These are phyloP conservation scores for Saccharomycopsis vini DNA, from an alignment of 805 yeast genomes.

Conservation along the genomic window DNA sequence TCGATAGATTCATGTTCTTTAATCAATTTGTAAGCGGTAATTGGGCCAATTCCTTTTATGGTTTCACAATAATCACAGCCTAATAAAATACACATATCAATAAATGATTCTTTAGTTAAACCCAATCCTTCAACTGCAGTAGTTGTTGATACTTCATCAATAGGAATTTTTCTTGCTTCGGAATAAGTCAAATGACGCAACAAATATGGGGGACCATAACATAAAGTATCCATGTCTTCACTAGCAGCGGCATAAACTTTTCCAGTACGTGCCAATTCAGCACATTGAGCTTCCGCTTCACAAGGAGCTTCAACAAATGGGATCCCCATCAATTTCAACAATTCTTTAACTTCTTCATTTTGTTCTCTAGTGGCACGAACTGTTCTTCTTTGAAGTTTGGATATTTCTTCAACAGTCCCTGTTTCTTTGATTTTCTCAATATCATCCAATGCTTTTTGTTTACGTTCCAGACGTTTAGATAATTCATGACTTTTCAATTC, in stretches of 20 bases:
- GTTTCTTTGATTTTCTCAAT: conserved; percentile 70
- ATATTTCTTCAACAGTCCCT: conserved; percentile 57
- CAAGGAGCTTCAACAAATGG: conserved; percentile 93
- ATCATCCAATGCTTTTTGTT: conserved; percentile 75
- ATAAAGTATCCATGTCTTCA: conserved; percentile 97
- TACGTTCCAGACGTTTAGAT: conserved; percentile 69
- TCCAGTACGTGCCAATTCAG: conserved; percentile 79
- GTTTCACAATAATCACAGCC: conserved; percentile 98
- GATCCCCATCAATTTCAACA: conserved; percentile 85
- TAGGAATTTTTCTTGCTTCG: conserved; percentile 88
- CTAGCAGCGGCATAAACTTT: conserved; percentile 96
- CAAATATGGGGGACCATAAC: conserved; percentile 78
- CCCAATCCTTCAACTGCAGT: conserved; percentile 69
- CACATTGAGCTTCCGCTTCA: conserved; percentile 99
- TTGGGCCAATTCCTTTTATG: conserved; percentile 92
- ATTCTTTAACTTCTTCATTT: conserved; percentile 83
- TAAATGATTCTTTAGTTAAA: conserved; percentile 63
- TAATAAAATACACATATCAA: conserved; percentile 83
- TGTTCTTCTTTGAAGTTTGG: conserved; percentile 73
- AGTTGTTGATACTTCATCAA: conserved; percentile 67
- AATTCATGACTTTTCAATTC: conserved; percentile 87
- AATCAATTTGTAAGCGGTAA: conserved; percentile 81
- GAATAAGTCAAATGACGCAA: conserved; percentile 88
- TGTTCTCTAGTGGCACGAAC: conserved; percentile 86
- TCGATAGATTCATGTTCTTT: conserved; percentile 80